Percentiles rank a stretch among this genome's conserved stretches.
Conservation (phyloP, 2,329 filamentous ascomycete species). For the Ploettnerulaceae sp. region DNA sequence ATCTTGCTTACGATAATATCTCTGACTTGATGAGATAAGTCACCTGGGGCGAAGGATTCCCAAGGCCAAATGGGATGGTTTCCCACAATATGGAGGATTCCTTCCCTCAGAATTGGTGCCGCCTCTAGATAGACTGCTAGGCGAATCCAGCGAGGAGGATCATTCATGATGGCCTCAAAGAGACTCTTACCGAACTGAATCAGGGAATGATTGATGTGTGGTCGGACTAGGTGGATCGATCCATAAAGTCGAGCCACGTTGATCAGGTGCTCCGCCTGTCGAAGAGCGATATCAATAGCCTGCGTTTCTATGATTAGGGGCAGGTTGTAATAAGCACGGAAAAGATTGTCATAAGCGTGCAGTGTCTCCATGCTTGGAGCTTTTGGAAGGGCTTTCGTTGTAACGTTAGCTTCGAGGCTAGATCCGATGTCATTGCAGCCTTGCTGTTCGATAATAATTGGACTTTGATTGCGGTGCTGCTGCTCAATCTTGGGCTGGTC, state of each 20-base stretch:
- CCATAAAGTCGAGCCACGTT: constrained; percentile 11
- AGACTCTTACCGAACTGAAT: constrained; percentile 17
- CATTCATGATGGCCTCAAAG: constrained; percentile 14
- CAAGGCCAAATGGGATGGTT: constrained; percentile 20
- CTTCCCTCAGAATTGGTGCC: constrained; percentile 24
- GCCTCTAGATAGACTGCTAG: constrained; percentile 17
- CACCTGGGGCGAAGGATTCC: background rate
- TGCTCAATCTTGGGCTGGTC: too few relatives aligned
- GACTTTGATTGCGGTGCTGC: too few relatives aligned
- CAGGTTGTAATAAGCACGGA: constrained; percentile 15
- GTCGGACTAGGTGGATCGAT: constrained; percentile 8
- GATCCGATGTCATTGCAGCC: too few relatives aligned
- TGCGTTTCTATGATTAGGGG: constrained; percentile 13
- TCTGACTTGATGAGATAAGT: background rate
- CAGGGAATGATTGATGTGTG: constrained; percentile 13
- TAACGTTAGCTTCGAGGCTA: background rate
- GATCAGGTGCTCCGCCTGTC: constrained; percentile 16
- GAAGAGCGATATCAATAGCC: constrained; percentile 14
- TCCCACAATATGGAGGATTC: constrained; percentile 26
- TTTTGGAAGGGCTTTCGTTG: background rate
- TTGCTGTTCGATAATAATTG: too few relatives aligned
- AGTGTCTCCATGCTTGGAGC: constrained; percentile 3
- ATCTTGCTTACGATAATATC: constrained; percentile 17
- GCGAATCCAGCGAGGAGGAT: constrained; percentile 24
- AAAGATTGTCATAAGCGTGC: constrained; percentile 21